These are phyloP conservation scores for Scenedesmus sp. DNA, from an alignment of 163 green algal species.

Conservation along the genomic window DNA sequence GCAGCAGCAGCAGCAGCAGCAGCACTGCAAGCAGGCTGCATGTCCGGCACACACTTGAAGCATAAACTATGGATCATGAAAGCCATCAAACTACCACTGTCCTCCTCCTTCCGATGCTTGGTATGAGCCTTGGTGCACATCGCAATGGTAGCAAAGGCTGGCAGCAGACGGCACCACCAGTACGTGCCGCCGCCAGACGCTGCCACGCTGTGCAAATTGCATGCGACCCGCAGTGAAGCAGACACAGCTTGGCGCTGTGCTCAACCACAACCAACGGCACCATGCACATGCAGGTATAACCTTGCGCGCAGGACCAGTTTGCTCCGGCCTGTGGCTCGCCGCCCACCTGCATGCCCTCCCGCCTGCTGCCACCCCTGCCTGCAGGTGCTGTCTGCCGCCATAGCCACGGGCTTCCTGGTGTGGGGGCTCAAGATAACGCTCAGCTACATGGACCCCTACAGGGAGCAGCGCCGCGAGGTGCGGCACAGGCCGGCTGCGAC, in stretches of 20 bases:
- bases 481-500: not conserved
- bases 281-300: no score
- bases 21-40: not conserved
- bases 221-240: not conserved
- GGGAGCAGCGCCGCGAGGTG: slow-evolving; percentile 62
- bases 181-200: not conserved
- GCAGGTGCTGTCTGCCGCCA: slow-evolving; percentile 49
- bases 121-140: no score
- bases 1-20: not conserved
- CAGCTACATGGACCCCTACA: slow-evolving; percentile 65
- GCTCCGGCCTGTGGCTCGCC: not conserved
- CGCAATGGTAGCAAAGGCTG: not conserved
- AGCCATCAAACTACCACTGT: no score
- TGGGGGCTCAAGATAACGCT: slow-evolving; percentile 61
- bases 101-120: no score
- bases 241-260: not conserved
- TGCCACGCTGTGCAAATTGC: not conserved
- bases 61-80: no score
- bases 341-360: not conserved
- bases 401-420: slow-evolving; percentile 51
- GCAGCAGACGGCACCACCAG: not conserved
- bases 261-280: no score
- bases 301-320: not conserved
- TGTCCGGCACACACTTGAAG: not conserved
- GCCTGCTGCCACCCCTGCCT: not conserved